A percentile compares a stretch with the other conserved stretches of the same genome.
phyloP scores from a whole-genome alignment of 2,329 filamentous ascomycete species.

The Calonectria hongkongensis region DNA sequence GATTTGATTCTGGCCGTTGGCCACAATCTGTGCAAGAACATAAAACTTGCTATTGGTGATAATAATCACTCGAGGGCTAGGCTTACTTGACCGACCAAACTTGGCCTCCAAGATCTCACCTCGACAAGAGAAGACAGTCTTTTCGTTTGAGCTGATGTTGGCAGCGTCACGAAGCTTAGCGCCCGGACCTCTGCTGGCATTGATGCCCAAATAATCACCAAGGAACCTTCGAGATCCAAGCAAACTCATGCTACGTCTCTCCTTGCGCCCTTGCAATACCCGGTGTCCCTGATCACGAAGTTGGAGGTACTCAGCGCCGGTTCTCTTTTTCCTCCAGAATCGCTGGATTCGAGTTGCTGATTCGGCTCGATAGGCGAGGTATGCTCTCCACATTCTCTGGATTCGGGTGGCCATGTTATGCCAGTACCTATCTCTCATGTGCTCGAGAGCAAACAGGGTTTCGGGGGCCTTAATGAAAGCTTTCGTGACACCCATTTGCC shows the following conservation, averaged over 20 bases:
- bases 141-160: constrained; percentile 82
- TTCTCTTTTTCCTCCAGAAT: constrained; percentile 95
- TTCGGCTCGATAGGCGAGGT: constrained; percentile 92
- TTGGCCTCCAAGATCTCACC: constrained; percentile 94
- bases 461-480: constrained; percentile 99
- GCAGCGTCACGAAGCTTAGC: constrained; percentile 86
- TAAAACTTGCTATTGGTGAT: constrained; percentile 92
- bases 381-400: constrained; percentile 97
- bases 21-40: constrained; percentile 88
- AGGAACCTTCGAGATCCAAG: constrained; percentile 93
- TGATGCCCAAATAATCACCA: constrained; percentile 94
- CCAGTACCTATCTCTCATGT: constrained; percentile 99
- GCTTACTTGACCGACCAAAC: constrained; percentile 96
- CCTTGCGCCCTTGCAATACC: constrained; percentile 89
- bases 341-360: constrained; percentile 95
- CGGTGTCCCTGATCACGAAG: constrained; percentile 91
- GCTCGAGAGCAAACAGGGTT: constrained; percentile 95
- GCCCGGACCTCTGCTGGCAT: constrained; percentile 86
- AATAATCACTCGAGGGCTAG: constrained; percentile 88
- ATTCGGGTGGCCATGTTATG: constrained; percentile 99
- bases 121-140: constrained; percentile 90
- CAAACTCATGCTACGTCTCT: constrained; percentile 92
- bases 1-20: constrained; percentile 89
- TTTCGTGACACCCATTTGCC: constrained; percentile 97
- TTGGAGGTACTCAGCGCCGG: constrained; percentile 91